phyloP scores from a whole-genome alignment of 2,329 filamentous ascomycete species.

The Clonostachys solani region DNA sequence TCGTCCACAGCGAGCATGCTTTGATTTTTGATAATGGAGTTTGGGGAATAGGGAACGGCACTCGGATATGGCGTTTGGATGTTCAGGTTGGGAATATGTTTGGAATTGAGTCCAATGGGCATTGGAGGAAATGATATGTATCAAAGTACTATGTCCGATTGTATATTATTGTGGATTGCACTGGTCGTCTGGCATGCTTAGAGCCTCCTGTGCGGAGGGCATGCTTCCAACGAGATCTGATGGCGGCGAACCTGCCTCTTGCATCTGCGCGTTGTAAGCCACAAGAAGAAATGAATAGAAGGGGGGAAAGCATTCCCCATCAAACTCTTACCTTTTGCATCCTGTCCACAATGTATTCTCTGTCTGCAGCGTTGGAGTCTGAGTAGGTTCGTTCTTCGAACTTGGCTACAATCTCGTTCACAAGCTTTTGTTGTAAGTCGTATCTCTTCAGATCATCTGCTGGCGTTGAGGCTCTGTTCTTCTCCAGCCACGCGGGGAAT shows the following conservation, averaged over 20 bases:
- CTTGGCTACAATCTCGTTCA: slow-evolving; percentile 80
- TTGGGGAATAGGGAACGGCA: too few relatives aligned
- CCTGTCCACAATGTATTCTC: slow-evolving; percentile 90
- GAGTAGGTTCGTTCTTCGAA: slow-evolving; percentile 81
- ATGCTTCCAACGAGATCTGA: slow-evolving; percentile 88
- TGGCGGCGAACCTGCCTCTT: slow-evolving; percentile 87
- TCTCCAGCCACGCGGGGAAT: slow-evolving; percentile 83
- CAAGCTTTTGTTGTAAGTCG: slow-evolving; percentile 72
- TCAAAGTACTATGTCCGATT: too few relatives aligned
- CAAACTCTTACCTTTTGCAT: slow-evolving; percentile 82
- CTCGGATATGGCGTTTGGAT: slow-evolving; percentile 4
- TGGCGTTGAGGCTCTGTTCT: slow-evolving; percentile 63
- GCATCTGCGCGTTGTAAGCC: slow-evolving; percentile 65
- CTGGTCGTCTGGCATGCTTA: slow-evolving; percentile 56
- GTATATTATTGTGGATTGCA: slow-evolving; percentile 53
- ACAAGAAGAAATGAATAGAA: background rate
- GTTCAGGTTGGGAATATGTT: slow-evolving; percentile 15
- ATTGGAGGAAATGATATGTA: too few relatives aligned
- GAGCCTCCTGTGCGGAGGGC: slow-evolving; percentile 72
- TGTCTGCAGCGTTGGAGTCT: slow-evolving; percentile 75
- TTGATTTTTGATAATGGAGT: background rate
- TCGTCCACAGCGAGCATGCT: background rate
- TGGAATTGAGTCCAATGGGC: too few relatives aligned
- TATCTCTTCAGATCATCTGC: slow-evolving; percentile 76
- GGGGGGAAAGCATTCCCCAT: background rate